phyloP scores from a whole-genome alignment of 2,329 filamentous ascomycete genomes.

The Xylaria hypoxylon region DNA sequence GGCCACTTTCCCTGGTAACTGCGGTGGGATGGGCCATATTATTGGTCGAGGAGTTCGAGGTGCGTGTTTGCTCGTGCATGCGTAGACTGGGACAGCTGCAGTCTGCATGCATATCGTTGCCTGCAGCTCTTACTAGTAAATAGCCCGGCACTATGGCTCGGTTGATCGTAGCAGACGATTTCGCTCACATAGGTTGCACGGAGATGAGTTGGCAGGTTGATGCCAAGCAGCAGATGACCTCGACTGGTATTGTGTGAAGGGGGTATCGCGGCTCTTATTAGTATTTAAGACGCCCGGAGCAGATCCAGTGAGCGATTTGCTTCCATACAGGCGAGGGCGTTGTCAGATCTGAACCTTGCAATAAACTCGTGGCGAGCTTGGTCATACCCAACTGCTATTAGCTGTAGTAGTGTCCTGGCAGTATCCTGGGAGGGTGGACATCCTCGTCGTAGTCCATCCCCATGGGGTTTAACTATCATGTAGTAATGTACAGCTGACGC shows the following conservation, averaged over 20 bases:
- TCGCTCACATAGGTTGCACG: constrained; percentile 25
- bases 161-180: constrained; percentile 32
- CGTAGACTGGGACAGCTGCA: constrained; percentile 35
- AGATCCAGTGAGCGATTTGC: constrained; percentile 11
- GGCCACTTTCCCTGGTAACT: constrained; percentile 30
- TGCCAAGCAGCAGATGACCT: constrained; percentile 36
- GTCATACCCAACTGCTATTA: constrained; percentile 19
- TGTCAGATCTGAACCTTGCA: constrained; percentile 20
- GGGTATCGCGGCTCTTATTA: constrained; percentile 25
- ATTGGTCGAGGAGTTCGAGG: constrained; percentile 33
- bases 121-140: constrained; percentile 37
- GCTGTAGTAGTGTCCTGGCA: constrained; percentile 6
- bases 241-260: constrained; percentile 23
- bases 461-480: constrained; percentile 26
- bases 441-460: constrained; percentile 25
- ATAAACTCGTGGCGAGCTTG: constrained; percentile 26
- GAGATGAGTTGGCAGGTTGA: constrained; percentile 37
- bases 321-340: constrained; percentile 13
- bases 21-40: constrained; percentile 32
- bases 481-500: constrained; percentile 24
- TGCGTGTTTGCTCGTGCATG: constrained; percentile 33
- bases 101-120: constrained; percentile 38
- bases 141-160: constrained; percentile 38
- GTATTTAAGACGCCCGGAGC: constrained; percentile 8
- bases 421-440: constrained; percentile 16